Conservation (phyloP, 176 grass and related monocot species). For the Guadua angustifolia region DNA sequence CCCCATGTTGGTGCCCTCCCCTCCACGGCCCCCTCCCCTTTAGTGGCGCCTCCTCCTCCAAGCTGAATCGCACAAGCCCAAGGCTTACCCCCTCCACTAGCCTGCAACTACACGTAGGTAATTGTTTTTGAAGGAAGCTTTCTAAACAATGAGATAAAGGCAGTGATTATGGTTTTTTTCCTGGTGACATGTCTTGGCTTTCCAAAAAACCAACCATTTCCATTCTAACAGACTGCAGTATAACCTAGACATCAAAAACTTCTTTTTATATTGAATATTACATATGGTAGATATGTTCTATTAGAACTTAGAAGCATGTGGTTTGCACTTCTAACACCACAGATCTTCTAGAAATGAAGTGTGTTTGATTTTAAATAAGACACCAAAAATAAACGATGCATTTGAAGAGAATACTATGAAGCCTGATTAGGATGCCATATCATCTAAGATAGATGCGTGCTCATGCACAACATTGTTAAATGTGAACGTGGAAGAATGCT, state of each 20-base stretch:
- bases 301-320: background rate
- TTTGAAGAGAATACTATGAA: background rate
- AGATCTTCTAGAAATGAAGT: slow-evolving; percentile 34
- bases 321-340: slow-evolving; percentile 1
- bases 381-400: background rate
- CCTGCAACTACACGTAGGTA: too few species aligned
- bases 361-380: slow-evolving; percentile 14
- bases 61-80: too few species aligned
- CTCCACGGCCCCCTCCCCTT: too few species aligned
- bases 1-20: too few species aligned
- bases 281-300: background rate
- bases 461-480: background rate
- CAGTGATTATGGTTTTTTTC: too few species aligned
- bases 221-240: background rate
- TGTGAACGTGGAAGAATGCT: background rate
- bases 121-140: too few species aligned
- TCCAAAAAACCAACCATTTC: background rate
- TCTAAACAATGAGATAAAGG: too few species aligned
- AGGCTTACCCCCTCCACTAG: too few species aligned
- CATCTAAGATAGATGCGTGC: background rate
- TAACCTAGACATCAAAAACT: background rate
- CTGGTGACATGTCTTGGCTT: too few species aligned
- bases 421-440: background rate
- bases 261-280: background rate
- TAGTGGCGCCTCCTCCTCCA: too few species aligned